These are phyloP conservation scores for Trichaptum fuscoviolaceum DNA, from an alignment of 768 basidiomycete genomes.

Conservation along the genomic window DNA sequence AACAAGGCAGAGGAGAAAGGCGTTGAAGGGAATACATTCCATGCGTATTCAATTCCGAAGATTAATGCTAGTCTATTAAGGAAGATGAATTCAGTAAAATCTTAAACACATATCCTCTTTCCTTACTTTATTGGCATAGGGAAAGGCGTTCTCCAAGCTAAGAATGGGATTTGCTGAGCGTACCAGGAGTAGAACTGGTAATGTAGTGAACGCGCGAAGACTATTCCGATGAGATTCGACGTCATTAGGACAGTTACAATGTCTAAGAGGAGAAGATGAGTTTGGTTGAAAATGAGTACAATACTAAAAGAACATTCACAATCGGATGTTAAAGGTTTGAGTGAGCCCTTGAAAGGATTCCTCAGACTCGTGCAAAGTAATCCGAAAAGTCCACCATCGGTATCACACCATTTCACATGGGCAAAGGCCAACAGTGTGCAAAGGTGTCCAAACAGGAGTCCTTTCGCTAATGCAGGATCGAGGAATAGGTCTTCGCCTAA, in stretches of 20 bases:
- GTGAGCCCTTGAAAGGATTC: background rate
- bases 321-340: conserved; percentile 45
- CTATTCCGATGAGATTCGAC: conserved; percentile 85
- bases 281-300: conserved; percentile 2
- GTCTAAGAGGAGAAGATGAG: conserved; percentile 39
- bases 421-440: conserved; percentile 59
- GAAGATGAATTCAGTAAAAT: conserved; percentile 8
- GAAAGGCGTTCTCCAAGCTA: conserved; percentile 70
- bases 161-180: conserved; percentile 81
- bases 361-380: background rate
- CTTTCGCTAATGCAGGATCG: conserved; percentile 51
- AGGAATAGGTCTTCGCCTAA: conserved; percentile 74
- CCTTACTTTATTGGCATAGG: conserved; percentile 58
- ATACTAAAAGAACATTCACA: conserved; percentile 43
- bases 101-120: conserved; percentile 9
- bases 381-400: conserved; percentile 58
- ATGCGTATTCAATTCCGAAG: conserved; percentile 69
- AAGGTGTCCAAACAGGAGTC: conserved; percentile 64
- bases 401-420: conserved; percentile 66
- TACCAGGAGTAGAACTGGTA: conserved; percentile 99
- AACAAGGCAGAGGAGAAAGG: conserved; percentile 54
- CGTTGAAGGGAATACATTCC: conserved; percentile 87
- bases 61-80: conserved; percentile 53
- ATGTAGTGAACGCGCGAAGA: conserved; percentile 91
- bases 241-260: conserved; percentile 80